Evolutionary conservation across 306 rosid genomes (phyloP).

Genomic region (Senna siamea): DNA sequence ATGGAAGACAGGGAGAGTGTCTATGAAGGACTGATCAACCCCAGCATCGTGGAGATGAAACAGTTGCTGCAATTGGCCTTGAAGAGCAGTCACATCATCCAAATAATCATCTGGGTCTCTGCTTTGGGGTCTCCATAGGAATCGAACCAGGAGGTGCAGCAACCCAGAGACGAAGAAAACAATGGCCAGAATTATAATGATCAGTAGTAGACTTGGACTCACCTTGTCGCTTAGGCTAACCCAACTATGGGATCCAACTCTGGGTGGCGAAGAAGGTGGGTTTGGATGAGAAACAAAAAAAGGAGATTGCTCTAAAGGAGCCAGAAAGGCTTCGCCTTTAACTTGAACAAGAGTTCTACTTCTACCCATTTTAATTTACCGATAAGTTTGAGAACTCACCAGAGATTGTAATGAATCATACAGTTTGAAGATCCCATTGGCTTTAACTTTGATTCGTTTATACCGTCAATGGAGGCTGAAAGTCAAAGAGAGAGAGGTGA

Average conservation of each 20-base stretch:
- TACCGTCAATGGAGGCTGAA: neutral
- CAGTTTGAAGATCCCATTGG: neutral
- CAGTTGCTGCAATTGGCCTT: conserved; percentile 93
- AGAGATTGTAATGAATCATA: neutral
- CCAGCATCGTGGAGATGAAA: conserved; percentile 97
- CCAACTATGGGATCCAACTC: conserved; percentile 49
- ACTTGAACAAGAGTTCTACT: conserved; percentile 15
- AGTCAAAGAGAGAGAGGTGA: neutral
- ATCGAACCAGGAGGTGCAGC: conserved; percentile 89
- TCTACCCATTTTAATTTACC: neutral
- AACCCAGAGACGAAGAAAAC: conserved; percentile 92
- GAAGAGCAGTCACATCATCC: conserved; percentile 76
- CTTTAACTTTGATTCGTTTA: no score
- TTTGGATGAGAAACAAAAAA: conserved; percentile 41
- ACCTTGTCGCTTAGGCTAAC: conserved; percentile 56
- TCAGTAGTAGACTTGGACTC: conserved; percentile 75
- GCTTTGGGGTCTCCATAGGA: conserved; percentile 62
- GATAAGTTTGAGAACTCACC: neutral
- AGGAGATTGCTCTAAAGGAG: conserved; percentile 52
- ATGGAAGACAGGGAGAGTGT: conserved; percentile 78
- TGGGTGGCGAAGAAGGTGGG: conserved; percentile 45
- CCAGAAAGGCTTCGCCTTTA: conserved; percentile 36
- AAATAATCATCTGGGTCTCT: conserved; percentile 68
- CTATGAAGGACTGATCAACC: conserved; percentile 92
- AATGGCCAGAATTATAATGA: conserved; percentile 77